These are phyloP conservation scores for Senna tora DNA, from an alignment of 306 rosid species.

Conservation along the genomic window DNA sequence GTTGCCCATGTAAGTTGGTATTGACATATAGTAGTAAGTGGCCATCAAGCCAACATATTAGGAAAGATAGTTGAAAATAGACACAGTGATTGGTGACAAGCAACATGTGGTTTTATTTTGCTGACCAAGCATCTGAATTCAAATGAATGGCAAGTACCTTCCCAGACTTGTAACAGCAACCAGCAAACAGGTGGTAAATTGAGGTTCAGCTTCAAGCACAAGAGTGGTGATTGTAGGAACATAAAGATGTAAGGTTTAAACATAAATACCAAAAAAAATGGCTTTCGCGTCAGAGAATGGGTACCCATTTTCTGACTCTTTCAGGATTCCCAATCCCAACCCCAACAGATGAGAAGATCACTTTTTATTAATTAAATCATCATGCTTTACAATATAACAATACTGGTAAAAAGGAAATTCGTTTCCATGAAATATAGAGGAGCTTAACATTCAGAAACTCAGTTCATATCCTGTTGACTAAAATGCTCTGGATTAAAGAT, in stretches of 20 bases:
- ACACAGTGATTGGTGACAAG: not conserved
- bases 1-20: conserved; percentile 19
- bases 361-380: not conserved
- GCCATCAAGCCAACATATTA: conserved; percentile 4
- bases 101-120: conserved; percentile 5
- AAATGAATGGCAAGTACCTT: not conserved
- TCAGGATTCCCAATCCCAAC: not conserved
- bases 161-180: not conserved
- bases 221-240: not conserved
- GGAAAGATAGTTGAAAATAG: not conserved
- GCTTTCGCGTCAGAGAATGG: not conserved
- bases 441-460: conserved; percentile 18
- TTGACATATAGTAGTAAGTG: not conserved
- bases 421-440: not conserved
- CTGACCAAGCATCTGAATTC: not conserved
- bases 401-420: not conserved
- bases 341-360: not conserved
- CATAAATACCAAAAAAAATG: not conserved
- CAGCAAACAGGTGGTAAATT: not conserved
- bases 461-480: not conserved
- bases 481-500: conserved; percentile 1
- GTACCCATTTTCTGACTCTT: conserved; percentile 6
- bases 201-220: conserved; percentile 5
- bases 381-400: conserved; percentile 9
- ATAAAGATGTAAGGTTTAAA: conserved; percentile 7